phyloP scores from a whole-genome alignment of 257 asterid species.

The Scutellaria minor region DNA sequence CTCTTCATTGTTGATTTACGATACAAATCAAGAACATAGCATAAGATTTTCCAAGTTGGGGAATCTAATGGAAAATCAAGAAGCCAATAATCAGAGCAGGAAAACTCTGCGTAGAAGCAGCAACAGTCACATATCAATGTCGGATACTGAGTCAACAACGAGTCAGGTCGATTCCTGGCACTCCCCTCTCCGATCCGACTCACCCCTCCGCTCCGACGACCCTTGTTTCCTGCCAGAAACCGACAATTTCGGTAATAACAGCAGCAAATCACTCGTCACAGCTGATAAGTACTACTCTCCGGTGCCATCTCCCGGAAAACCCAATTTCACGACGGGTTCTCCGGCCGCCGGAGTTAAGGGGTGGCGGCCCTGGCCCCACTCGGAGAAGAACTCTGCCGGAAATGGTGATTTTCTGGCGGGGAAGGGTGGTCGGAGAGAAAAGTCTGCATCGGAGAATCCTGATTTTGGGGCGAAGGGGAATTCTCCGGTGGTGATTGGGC shows the following conservation, averaged over 20 bases:
- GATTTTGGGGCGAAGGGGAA: slow-evolving; percentile 43
- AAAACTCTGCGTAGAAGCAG: slow-evolving; percentile 46
- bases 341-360: slow-evolving; percentile 41
- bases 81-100: slow-evolving; percentile 38
- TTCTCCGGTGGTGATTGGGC: slow-evolving; percentile 50
- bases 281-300: slow-evolving; percentile 57
- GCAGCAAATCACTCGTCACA: slow-evolving; percentile 51
- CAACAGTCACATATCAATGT: slow-evolving; percentile 73
- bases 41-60: background rate
- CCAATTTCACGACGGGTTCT: slow-evolving; percentile 36
- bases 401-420: slow-evolving; percentile 41
- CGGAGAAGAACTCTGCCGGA: slow-evolving; percentile 47
- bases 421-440: slow-evolving; percentile 37
- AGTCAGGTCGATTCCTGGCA: slow-evolving; percentile 78
- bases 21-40: background rate
- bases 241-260: slow-evolving; percentile 31
- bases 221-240: slow-evolving; percentile 43
- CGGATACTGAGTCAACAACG: slow-evolving; percentile 80
- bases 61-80: slow-evolving; percentile 46
- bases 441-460: slow-evolving; percentile 43
- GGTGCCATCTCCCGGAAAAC: slow-evolving; percentile 53
- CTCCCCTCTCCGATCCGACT: slow-evolving; percentile 76
- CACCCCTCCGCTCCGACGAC: slow-evolving; percentile 76
- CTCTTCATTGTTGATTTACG: background rate
- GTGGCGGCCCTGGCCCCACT: slow-evolving; percentile 49